These are phyloP conservation scores for Venturia oleaginea DNA, from an alignment of 2,329 filamentous ascomycete genomes.

Conservation along the genomic window DNA sequence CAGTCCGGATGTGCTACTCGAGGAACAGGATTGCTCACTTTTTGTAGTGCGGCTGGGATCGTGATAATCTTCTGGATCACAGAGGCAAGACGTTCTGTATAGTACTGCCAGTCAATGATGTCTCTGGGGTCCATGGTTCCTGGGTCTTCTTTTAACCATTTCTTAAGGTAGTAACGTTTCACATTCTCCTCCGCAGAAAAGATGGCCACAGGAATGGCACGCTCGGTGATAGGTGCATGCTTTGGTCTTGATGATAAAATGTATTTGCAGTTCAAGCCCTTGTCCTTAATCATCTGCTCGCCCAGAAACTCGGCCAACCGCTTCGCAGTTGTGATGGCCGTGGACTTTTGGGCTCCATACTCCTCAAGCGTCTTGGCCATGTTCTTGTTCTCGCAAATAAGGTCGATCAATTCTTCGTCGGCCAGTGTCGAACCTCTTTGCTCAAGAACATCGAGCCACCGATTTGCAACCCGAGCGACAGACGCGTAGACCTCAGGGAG, in stretches of 20 bases:
- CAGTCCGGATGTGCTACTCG: slow-evolving; percentile 92
- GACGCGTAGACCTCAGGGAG: slow-evolving; percentile 81
- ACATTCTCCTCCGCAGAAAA: slow-evolving; percentile 87
- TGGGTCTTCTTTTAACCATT: slow-evolving; percentile 93
- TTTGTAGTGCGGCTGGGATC: slow-evolving; percentile 92
- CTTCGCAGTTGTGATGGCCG: slow-evolving; percentile 96
- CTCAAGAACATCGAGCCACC: slow-evolving; percentile 92
- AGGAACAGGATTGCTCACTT: slow-evolving; percentile 88
- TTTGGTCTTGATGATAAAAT: slow-evolving; percentile 86
- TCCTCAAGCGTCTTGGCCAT: slow-evolving; percentile 97
- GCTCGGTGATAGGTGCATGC: slow-evolving; percentile 86
- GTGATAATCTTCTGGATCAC: slow-evolving; percentile 99
- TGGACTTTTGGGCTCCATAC: slow-evolving; percentile 92
- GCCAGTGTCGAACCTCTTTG: slow-evolving; percentile 81
- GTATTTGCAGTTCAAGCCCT: slow-evolving; percentile 98
- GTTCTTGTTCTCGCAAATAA: slow-evolving; percentile 99
- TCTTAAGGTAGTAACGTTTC: slow-evolving; percentile 81
- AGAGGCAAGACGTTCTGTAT: slow-evolving; percentile 86
- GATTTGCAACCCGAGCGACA: slow-evolving; percentile 90
- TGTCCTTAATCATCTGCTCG: slow-evolving; percentile 99
- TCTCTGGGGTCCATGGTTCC: slow-evolving; percentile 81
- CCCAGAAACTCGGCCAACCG: slow-evolving; percentile 92
- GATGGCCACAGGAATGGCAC: slow-evolving; percentile 90
- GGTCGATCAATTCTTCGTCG: slow-evolving; percentile 93
- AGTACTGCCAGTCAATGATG: slow-evolving; percentile 95